These are phyloP conservation scores for Coprinellus aureogranulatus DNA, from an alignment of 768 basidiomycete species.

Conservation along the genomic window DNA sequence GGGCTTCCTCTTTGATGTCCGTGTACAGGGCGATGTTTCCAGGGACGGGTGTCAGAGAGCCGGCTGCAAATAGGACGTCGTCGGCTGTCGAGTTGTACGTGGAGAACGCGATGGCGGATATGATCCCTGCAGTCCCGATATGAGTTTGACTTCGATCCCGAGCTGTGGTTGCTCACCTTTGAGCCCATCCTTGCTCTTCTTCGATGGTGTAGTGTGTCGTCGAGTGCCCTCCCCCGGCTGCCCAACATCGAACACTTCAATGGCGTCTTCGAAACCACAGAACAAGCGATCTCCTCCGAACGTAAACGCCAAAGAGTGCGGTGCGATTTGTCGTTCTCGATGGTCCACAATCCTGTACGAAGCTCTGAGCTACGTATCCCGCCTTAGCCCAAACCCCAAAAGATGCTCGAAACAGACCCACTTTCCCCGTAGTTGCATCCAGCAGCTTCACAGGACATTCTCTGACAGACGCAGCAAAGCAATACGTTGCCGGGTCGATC, in stretches of 20 bases:
- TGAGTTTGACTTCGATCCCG: not conserved
- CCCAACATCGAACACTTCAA: slow-evolving; percentile 80
- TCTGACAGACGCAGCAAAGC: slow-evolving; percentile 80
- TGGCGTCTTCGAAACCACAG: slow-evolving; percentile 82
- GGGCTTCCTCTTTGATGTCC: slow-evolving; percentile 52
- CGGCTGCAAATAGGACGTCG: slow-evolving; percentile 72
- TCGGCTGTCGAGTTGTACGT: slow-evolving; percentile 47
- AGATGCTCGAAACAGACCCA: slow-evolving; percentile 30
- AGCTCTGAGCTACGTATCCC: slow-evolving; percentile 67
- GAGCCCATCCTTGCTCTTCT: slow-evolving; percentile 79
- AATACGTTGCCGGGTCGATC: slow-evolving; percentile 61
- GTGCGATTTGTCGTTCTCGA: slow-evolving; percentile 85
- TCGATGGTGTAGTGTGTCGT: slow-evolving; percentile 65
- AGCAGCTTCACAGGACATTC: slow-evolving; percentile 85
- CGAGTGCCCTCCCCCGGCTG: slow-evolving; percentile 71
- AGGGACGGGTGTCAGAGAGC: slow-evolving; percentile 57
- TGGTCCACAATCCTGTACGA: slow-evolving; percentile 93
- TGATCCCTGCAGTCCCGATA: slow-evolving; percentile 56
- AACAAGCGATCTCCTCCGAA: slow-evolving; percentile 70
- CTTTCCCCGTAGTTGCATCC: slow-evolving; percentile 75
- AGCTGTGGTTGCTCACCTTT: slow-evolving; percentile 57
- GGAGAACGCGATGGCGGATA: slow-evolving; percentile 81
- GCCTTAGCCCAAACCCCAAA: not conserved
- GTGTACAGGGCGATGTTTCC: slow-evolving; percentile 66
- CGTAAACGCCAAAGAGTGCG: slow-evolving; percentile 82